Conservation (phyloP, 192 early-diverging fungal species). For the Coemansia sp. region DNA sequence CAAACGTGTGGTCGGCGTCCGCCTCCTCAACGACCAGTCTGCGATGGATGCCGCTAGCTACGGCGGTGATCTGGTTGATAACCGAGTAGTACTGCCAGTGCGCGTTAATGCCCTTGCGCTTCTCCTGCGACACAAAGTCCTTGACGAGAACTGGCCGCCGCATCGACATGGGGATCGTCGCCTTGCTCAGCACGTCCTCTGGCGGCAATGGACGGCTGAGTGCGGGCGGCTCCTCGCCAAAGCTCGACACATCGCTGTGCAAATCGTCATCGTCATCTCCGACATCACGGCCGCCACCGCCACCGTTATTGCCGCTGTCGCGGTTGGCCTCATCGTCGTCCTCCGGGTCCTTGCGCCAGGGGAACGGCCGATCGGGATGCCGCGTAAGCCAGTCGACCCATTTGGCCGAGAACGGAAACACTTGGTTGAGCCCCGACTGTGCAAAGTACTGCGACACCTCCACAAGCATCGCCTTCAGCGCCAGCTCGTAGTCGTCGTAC, state of each 20-base stretch:
- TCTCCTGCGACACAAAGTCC: conserved; percentile 46
- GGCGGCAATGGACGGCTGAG: conserved; percentile 47
- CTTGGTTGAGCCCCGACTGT: conserved; percentile 43
- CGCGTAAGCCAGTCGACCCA: conserved; percentile 50
- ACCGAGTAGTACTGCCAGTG: conserved; percentile 57
- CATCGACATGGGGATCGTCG: conserved; percentile 51
- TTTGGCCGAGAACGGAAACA: conserved; percentile 52
- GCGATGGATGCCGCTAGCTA: conserved; percentile 44
- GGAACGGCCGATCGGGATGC: conserved; percentile 47
- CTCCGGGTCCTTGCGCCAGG: conserved; percentile 52
- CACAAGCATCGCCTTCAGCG: conserved; percentile 34
- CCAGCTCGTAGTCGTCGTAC: conserved; percentile 37
- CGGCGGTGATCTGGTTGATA: conserved; percentile 47
- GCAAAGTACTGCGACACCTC: conserved; percentile 53
- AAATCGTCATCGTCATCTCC: conserved; percentile 17
- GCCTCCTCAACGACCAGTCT: conserved; percentile 18
- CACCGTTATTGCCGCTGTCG: conserved; percentile 5
- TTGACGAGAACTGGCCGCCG: conserved; percentile 35
- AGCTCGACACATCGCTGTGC: conserved; percentile 44
- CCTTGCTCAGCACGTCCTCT: conserved; percentile 42
- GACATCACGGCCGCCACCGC: not conserved
- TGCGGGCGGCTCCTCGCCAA: conserved; percentile 41
- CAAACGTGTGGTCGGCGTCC: conserved; percentile 36
- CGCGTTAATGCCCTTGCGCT: conserved; percentile 50
- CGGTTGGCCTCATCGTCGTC: conserved; percentile 21